Evolutionary conservation across 805 yeast genomes (phyloP).

Genomic region (Candida sithepensis): DNA sequence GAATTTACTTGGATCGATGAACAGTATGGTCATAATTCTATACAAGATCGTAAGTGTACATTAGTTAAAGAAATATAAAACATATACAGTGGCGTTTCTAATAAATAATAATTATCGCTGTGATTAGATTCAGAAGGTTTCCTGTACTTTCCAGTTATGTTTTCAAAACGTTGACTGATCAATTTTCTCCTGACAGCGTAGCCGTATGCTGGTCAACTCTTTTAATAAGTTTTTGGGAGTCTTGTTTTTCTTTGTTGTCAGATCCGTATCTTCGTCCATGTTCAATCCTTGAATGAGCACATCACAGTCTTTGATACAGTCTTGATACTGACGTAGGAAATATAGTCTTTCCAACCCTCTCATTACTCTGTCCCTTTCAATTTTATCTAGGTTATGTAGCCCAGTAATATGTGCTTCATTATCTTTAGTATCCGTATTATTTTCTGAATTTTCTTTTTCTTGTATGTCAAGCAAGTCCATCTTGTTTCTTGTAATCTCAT

Average conservation of each 20-base stretch:
- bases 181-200: slow-evolving; percentile 31
- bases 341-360: slow-evolving; percentile 64
- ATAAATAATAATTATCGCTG: background rate
- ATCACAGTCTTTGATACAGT: slow-evolving; percentile 46
- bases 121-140: too few relatives aligned
- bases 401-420: slow-evolving; percentile 6
- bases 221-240: slow-evolving; percentile 47
- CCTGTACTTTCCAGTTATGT: too few relatives aligned
- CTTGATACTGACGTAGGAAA: slow-evolving; percentile 46
- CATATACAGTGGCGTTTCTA: too few relatives aligned
- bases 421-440: background rate
- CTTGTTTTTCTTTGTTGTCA: slow-evolving; percentile 33
- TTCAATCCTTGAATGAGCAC: slow-evolving; percentile 27
- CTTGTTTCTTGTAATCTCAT: background rate
- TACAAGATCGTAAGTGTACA: background rate
- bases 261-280: slow-evolving; percentile 21
- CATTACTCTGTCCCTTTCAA: slow-evolving; percentile 51
- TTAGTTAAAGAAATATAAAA: background rate
- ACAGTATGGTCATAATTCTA: background rate
- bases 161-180: background rate
- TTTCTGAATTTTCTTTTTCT: slow-evolving; percentile 1
- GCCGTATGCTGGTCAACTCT: slow-evolving; percentile 46
- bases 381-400: slow-evolving; percentile 36
- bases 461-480: background rate
- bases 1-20: slow-evolving; percentile 28